Conservation (phyloP, 192 early-diverging fungal genomes). For the Backusella sp. region DNA sequence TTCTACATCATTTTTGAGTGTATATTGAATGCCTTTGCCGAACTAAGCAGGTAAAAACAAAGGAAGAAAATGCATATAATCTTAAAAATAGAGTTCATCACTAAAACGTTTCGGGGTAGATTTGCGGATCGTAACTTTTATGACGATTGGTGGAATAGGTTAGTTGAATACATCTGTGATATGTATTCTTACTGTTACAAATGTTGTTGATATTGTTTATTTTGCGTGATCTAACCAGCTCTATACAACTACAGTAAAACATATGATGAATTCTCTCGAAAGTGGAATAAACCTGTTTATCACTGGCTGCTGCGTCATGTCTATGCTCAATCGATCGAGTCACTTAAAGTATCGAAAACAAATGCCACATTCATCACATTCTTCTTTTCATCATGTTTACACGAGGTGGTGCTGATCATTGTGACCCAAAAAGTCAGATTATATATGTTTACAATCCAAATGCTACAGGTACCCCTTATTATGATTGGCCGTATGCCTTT, state of each 20-base stretch:
- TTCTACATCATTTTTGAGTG: constrained; percentile 98
- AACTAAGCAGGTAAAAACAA: constrained; percentile 68
- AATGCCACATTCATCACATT: constrained; percentile 80
- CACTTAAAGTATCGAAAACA: constrained; percentile 61
- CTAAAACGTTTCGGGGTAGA: constrained; percentile 26
- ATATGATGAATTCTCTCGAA: constrained; percentile 92
- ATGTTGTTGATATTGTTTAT: not conserved
- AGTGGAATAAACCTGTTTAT: constrained; percentile 98
- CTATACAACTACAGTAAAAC: constrained; percentile 43
- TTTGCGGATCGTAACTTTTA: constrained; percentile 98
- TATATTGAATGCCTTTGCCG: constrained; percentile 95
- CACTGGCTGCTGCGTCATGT: constrained; percentile 90
- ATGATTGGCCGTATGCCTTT: constrained; percentile 55
- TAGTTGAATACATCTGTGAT: not conserved
- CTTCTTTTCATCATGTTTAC: constrained; percentile 73
- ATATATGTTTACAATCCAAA: constrained; percentile 83
- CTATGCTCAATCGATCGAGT: constrained; percentile 80
- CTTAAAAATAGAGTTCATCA: not conserved
- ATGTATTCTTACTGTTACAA: not conserved
- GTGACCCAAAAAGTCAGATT: constrained; percentile 62
- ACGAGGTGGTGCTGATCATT: constrained; percentile 81
- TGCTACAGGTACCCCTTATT: constrained; percentile 91
- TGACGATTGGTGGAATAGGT: constrained; percentile 97
- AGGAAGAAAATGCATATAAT: not conserved
- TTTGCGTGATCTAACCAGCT: not conserved